A percentile compares a stretch with the other conserved stretches of the same genome.
These are phyloP conservation scores for Solanum chacoense DNA, from an alignment of 305 asterid genomes.

Conservation along the genomic window DNA sequence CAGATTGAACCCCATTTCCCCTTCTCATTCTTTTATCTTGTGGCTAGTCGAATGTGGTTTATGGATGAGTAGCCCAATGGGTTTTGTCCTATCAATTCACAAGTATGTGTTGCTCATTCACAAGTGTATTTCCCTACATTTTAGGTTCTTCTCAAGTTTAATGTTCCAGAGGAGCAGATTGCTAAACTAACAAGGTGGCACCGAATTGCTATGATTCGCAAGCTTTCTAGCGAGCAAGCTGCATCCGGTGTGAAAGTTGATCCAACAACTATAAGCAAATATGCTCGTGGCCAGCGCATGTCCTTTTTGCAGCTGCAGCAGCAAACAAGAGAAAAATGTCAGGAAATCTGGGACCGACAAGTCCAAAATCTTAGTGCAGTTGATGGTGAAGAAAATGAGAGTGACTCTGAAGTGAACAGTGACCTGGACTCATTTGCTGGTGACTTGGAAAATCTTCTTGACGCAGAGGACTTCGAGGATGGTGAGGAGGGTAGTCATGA, in stretches of 20 bases:
- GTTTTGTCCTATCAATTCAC: not conserved
- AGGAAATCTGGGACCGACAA: slow-evolving; percentile 98
- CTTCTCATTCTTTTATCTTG: not conserved
- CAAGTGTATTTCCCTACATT: slow-evolving; percentile 10
- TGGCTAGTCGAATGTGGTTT: not conserved
- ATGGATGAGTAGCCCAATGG: not conserved
- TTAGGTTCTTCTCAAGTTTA: slow-evolving; percentile 91
- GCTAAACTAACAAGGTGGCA: slow-evolving; percentile 92
- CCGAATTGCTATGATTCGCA: slow-evolving; percentile 92
- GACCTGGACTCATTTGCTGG: slow-evolving; percentile 99
- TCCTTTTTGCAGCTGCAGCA: slow-evolving; percentile 99
- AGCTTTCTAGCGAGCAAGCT: slow-evolving; percentile 99
- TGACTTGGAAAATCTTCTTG: slow-evolving; percentile 95
- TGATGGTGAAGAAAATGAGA: slow-evolving; percentile 93
- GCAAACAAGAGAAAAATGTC: slow-evolving; percentile 99
- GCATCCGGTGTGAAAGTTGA: slow-evolving; percentile 95
- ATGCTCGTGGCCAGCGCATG: slow-evolving; percentile 99
- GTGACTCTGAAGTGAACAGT: slow-evolving; percentile 91
- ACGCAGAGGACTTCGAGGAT: slow-evolving; percentile 89
- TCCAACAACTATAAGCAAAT: slow-evolving; percentile 90
- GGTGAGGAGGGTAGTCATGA: slow-evolving; percentile 64
- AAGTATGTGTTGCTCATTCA: not conserved
- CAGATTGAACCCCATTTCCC: not conserved
- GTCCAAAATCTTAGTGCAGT: slow-evolving; percentile 68
- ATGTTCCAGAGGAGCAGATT: slow-evolving; percentile 92